Conservation (phyloP, 2,329 filamentous ascomycete genomes). For the Diplodia sapinea region DNA sequence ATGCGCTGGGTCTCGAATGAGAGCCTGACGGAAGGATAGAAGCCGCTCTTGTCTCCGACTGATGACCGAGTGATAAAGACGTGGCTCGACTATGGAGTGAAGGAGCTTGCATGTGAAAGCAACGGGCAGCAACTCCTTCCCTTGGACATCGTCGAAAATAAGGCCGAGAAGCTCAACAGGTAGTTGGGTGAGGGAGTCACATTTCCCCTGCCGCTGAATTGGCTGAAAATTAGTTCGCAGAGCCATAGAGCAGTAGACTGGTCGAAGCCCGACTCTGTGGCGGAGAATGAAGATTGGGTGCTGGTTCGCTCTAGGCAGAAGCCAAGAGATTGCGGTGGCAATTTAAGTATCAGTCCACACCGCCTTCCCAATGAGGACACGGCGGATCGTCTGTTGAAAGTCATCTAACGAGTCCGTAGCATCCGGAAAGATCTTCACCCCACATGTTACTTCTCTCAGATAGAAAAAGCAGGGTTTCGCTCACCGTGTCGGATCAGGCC, state of each 20-base stretch:
- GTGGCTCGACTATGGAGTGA: not conserved
- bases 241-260: not conserved
- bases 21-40: not conserved
- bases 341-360: not conserved
- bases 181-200: not conserved
- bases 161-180: not conserved
- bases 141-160: not conserved
- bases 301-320: not conserved
- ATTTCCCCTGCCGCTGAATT: not conserved
- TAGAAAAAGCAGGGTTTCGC: too few relatives aligned
- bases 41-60: not conserved
- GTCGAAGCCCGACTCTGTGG: not conserved
- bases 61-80: not conserved
- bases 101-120: not conserved
- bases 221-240: not conserved
- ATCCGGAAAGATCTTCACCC: too few relatives aligned
- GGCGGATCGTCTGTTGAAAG: too few relatives aligned
- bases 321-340: not conserved
- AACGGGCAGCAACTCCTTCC: not conserved
- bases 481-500: too few relatives aligned
- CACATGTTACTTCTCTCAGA: too few relatives aligned
- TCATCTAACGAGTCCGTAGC: too few relatives aligned
- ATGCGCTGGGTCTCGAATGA: not conserved
- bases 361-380: not conserved
- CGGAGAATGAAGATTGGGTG: not conserved